These are phyloP conservation scores for Solanum stenotomum DNA, from an alignment of 257 asterid genomes.

Conservation along the genomic window DNA sequence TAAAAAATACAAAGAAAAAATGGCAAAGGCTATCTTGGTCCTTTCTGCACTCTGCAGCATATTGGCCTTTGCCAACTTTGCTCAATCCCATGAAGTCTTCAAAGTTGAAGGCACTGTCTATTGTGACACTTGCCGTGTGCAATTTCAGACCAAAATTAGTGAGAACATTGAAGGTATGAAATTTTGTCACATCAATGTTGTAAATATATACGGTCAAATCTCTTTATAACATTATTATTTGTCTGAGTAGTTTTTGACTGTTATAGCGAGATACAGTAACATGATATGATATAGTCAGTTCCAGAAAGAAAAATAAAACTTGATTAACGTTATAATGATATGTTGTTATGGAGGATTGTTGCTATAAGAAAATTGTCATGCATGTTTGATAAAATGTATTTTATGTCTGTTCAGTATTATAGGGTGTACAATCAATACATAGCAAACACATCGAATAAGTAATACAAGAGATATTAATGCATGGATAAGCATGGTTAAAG, in stretches of 20 bases:
- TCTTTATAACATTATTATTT: not conserved
- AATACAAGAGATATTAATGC: not conserved
- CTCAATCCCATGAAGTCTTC: not conserved
- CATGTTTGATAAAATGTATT: not conserved
- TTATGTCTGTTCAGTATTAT: not conserved
- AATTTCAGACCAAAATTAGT: not conserved
- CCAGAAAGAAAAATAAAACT: no score
- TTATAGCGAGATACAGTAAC: not conserved
- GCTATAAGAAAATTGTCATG: not conserved
- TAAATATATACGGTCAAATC: not conserved
- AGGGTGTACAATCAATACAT: not conserved
- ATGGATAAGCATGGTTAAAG: not conserved
- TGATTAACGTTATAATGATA: no score
- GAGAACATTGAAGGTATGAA: not conserved
- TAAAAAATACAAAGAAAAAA: not conserved
- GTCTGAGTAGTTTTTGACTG: accelerated
- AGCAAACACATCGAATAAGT: not conserved
- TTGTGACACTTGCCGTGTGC: constrained; percentile 6
- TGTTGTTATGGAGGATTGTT: not conserved
- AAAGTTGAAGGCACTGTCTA: constrained; percentile 3
- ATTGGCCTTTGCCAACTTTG: constrained; percentile 9
- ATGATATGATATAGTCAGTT: not conserved
- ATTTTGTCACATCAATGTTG: not conserved
- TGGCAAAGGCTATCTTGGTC: constrained; percentile 3
- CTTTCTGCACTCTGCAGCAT: constrained; percentile 3